These are phyloP conservation scores for Claviceps fusiformis DNA, from an alignment of 2,329 filamentous ascomycete genomes.

Conservation along the genomic window DNA sequence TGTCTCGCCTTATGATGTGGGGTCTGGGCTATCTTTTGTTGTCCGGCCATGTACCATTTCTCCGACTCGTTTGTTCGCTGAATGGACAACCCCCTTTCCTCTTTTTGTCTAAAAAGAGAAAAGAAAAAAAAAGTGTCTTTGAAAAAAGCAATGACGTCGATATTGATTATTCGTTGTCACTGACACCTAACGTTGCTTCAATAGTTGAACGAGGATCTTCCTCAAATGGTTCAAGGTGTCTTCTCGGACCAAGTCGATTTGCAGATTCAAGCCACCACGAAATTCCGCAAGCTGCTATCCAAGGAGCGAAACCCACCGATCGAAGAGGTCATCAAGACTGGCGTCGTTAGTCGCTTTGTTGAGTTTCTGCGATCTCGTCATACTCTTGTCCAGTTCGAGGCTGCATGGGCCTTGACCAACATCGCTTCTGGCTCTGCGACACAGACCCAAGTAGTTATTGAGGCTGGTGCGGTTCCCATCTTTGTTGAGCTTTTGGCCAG, in stretches of 20 bases:
- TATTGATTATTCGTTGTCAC: conserved; percentile 11
- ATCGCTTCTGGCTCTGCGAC: conserved; percentile 94
- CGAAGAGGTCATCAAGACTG: conserved; percentile 98
- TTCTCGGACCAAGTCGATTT: conserved; percentile 98
- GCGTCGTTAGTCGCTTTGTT: conserved; percentile 93
- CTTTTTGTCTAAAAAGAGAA: not conserved
- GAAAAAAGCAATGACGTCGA: not conserved
- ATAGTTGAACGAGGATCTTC: conserved; percentile 93
- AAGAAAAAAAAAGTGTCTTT: not conserved
- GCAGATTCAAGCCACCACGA: conserved; percentile 94
- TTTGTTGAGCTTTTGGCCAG: conserved; percentile 93
- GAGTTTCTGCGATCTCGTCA: conserved; percentile 96
- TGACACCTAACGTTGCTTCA: not conserved
- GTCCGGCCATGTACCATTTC: conserved; percentile 19
- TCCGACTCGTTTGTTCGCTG: not conserved
- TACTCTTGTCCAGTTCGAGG: conserved; percentile 96
- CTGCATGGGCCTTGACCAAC: conserved; percentile 97
- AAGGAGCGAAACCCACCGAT: conserved; percentile 99
- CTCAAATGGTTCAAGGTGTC: conserved; percentile 93
- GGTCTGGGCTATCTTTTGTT: conserved; percentile 13
- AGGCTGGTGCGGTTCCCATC: conserved; percentile 94
- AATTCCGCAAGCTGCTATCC: conserved; percentile 93
- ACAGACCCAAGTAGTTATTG: conserved; percentile 97
- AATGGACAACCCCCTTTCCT: not conserved
- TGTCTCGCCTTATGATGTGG: conserved; percentile 17